Conservation (phyloP, 2,329 filamentous ascomycete genomes). For the Xylariaceae sp. region DNA sequence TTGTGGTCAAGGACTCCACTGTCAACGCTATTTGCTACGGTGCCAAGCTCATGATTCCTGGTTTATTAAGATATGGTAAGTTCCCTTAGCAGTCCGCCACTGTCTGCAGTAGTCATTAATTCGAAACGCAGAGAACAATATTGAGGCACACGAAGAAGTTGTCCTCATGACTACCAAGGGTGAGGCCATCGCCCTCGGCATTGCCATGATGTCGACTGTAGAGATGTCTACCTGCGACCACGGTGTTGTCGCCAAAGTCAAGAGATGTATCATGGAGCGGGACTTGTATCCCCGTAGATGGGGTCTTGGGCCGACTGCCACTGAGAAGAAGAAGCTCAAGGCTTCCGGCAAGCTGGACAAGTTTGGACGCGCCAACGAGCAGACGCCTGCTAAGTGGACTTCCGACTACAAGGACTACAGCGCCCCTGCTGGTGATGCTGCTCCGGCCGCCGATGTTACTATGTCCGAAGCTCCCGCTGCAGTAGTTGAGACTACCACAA, state of each 20-base stretch:
- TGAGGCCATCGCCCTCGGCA: conserved; percentile 93
- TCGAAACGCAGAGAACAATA: conserved; percentile 64
- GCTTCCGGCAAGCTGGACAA: conserved; percentile 97
- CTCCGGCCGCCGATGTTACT: conserved; percentile 40
- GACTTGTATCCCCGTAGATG: conserved; percentile 95
- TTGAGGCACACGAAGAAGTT: conserved; percentile 93
- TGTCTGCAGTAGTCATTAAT: conserved; percentile 2
- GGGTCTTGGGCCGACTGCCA: conserved; percentile 88
- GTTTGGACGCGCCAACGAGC: conserved; percentile 88
- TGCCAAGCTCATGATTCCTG: conserved; percentile 98
- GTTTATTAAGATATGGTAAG: conserved; percentile 84
- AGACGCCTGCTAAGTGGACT: conserved; percentile 91
- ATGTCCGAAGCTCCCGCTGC: conserved; percentile 39
- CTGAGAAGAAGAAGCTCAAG: conserved; percentile 99
- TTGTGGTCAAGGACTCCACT: conserved; percentile 92
- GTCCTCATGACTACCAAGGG: conserved; percentile 99
- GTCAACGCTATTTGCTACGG: conserved; percentile 93
- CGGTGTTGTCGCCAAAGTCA: conserved; percentile 96
- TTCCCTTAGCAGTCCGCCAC: conserved; percentile 1
- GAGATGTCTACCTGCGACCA: conserved; percentile 97
- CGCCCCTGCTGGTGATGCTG: conserved; percentile 43
- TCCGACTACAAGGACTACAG: conserved; percentile 88
- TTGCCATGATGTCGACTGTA: conserved; percentile 96
- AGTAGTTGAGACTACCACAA: conserved; percentile 35
- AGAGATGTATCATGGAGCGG: conserved; percentile 99